Evolutionary conservation across 176 grass and related monocot genomes (phyloP).

Genomic region (Miscanthus lutarioriparius): DNA sequence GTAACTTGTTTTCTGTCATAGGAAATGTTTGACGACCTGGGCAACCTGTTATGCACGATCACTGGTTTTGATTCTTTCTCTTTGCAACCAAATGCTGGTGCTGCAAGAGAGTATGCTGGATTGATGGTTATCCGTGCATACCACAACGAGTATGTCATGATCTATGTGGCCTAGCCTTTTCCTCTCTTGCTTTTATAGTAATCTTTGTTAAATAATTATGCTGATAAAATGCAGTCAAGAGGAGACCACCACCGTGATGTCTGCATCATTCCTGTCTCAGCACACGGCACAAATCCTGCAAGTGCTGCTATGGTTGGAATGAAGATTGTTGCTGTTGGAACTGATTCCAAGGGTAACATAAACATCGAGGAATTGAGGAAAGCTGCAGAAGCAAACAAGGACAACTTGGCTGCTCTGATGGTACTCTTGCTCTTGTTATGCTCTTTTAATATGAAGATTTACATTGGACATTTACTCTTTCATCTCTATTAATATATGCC

Average conservation of each 20-base stretch:
- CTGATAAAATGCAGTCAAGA: slow-evolving; percentile 65
- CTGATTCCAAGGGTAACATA: slow-evolving; percentile 98
- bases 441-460: slow-evolving; percentile 16
- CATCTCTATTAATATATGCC: not conserved
- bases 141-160: slow-evolving; percentile 56
- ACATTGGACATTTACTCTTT: slow-evolving; percentile 16
- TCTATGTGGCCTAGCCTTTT: not conserved
- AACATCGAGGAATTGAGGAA: slow-evolving; percentile 94
- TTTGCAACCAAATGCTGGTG: slow-evolving; percentile 99
- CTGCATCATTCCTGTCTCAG: slow-evolving; percentile 98
- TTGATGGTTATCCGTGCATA: slow-evolving; percentile 99
- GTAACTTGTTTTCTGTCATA: slow-evolving; percentile 35
- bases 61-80: slow-evolving; percentile 99
- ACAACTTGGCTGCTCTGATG: slow-evolving; percentile 94
- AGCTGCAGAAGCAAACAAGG: slow-evolving; percentile 89
- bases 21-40: slow-evolving; percentile 99
- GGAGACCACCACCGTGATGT: slow-evolving; percentile 91
- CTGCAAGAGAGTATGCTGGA: slow-evolving; percentile 96
- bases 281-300: slow-evolving; percentile 96
- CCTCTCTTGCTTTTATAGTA: slow-evolving; percentile 14
- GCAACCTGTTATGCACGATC: slow-evolving; percentile 75
- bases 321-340: slow-evolving; percentile 98
- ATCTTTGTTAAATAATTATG: slow-evolving; percentile 30
- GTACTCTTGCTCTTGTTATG: slow-evolving; percentile 42
- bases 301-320: slow-evolving; percentile 99